phyloP scores from a whole-genome alignment of 768 basidiomycete species.

The Trametes villosa region DNA sequence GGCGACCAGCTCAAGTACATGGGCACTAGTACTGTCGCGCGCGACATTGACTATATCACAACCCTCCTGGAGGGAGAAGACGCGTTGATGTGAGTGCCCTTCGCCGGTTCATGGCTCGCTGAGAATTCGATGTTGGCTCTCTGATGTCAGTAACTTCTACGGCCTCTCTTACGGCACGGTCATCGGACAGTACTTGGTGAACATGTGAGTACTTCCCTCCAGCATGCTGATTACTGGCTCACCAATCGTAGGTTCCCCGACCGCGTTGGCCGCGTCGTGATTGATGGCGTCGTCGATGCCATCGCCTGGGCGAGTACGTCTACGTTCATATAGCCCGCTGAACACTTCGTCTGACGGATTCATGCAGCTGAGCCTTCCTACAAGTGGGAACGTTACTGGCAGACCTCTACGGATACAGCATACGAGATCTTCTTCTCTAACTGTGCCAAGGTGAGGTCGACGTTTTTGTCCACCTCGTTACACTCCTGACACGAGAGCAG shows the following conservation, averaged over 20 bases:
- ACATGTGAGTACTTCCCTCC: slow-evolving; percentile 31
- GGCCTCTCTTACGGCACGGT: slow-evolving; percentile 40
- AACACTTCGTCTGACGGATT: neutral
- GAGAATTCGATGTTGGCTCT: too few species aligned
- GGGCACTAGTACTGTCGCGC: slow-evolving; percentile 38
- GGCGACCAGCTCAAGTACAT: slow-evolving; percentile 36
- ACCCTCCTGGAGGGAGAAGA: slow-evolving; percentile 33
- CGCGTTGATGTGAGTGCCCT: slow-evolving; percentile 30
- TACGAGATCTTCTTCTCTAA: slow-evolving; percentile 32
- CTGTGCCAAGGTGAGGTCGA: slow-evolving; percentile 30
- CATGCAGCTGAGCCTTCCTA: slow-evolving; percentile 20
- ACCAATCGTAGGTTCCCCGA: slow-evolving; percentile 34
- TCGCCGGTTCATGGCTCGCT: too few species aligned
- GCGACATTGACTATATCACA: slow-evolving; percentile 38
- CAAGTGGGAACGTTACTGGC: slow-evolving; percentile 30
- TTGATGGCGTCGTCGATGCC: slow-evolving; percentile 40
- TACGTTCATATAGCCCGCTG: neutral
- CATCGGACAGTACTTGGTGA: slow-evolving; percentile 39
- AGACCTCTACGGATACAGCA: slow-evolving; percentile 30
- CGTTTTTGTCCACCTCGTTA: too few species aligned
- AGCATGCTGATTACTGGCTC: neutral
- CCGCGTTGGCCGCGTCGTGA: slow-evolving; percentile 35
- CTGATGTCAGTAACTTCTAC: slow-evolving; percentile 31
- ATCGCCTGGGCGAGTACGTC: slow-evolving; percentile 32
- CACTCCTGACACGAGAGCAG: slow-evolving; percentile 12